Conservation (phyloP, 257 asterid species). For the Penstemon davidsonii region DNA sequence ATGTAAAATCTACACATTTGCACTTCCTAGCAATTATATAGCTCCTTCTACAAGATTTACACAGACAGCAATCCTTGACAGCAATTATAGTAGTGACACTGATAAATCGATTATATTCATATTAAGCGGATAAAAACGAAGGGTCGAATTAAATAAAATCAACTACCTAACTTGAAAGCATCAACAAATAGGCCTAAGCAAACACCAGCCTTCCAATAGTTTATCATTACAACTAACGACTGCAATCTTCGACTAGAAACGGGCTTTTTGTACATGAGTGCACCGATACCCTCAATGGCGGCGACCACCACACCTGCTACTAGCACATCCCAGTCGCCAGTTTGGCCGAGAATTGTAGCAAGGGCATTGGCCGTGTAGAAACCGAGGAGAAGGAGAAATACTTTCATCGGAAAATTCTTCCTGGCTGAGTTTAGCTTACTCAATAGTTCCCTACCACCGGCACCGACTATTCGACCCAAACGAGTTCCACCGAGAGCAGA, state of each 20-base stretch:
- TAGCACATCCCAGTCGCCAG: constrained; percentile 97
- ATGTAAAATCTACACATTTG: no score
- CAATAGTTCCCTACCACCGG: constrained; percentile 74
- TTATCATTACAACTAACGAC: constrained; percentile 72
- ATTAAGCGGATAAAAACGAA: no score
- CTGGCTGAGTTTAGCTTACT: constrained; percentile 79
- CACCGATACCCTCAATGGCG: constrained; percentile 93
- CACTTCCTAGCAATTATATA: no score
- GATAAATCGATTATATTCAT: no score
- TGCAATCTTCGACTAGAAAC: constrained; percentile 58
- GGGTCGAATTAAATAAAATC: background rate
- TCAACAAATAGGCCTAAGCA: constrained; percentile 97
- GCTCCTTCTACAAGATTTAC: no score
- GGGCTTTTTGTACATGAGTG: constrained; percentile 86
- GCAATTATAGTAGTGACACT: no score
- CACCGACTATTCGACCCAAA: constrained; percentile 81
- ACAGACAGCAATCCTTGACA: no score
- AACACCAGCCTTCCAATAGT: constrained; percentile 97
- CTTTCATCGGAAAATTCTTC: constrained; percentile 79
- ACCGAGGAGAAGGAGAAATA: constrained; percentile 87
- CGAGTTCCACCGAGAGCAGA: constrained; percentile 75
- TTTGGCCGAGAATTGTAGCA: constrained; percentile 93
- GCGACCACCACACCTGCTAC: constrained; percentile 95
- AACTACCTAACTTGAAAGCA: constrained; percentile 97
- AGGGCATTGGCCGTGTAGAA: constrained; percentile 95